Evolutionary conservation across 352 stramenopile species (phyloP).

Genomic region (Pythium folliculosum): DNA sequence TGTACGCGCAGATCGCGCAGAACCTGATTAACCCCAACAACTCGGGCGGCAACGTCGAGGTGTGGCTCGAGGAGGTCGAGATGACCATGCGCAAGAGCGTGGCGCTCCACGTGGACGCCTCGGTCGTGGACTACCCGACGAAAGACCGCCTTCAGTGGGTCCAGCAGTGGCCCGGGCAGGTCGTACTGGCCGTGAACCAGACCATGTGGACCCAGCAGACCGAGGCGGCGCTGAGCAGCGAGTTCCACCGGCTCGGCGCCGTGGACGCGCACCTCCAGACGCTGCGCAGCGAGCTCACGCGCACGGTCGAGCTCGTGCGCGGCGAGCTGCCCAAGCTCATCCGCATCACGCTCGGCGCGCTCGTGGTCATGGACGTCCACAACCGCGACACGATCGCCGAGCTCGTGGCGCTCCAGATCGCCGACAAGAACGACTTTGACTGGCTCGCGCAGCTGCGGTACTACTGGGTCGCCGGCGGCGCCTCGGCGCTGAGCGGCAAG

Average conservation of each 20-base stretch:
- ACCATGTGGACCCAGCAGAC: constrained; percentile 90
- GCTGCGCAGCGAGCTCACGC: constrained; percentile 76
- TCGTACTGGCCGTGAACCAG: constrained; percentile 93
- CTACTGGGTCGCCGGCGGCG: constrained; percentile 86
- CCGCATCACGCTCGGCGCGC: constrained; percentile 87
- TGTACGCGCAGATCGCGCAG: constrained; percentile 87
- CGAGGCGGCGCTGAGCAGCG: constrained; percentile 59
- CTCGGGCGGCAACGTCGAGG: constrained; percentile 93
- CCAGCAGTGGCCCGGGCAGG: constrained; percentile 91
- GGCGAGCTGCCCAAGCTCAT: constrained; percentile 93
- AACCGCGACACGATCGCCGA: constrained; percentile 93
- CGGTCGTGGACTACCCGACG: constrained; percentile 84
- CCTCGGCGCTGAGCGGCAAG: constrained; percentile 87
- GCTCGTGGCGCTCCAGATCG: constrained; percentile 79
- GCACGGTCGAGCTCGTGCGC: constrained; percentile 91
- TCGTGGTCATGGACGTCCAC: constrained; percentile 96
- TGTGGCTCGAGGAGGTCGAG: constrained; percentile 84
- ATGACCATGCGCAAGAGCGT: constrained; percentile 88
- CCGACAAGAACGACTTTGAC: constrained; percentile 89
- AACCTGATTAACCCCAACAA: constrained; percentile 93
- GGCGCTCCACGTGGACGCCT: constrained; percentile 77
- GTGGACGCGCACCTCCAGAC: constrained; percentile 68
- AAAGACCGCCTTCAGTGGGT: constrained; percentile 91
- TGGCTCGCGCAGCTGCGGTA: constrained; percentile 94
- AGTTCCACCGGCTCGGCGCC: constrained; percentile 35